Evolutionary conservation across 371 early-diverging fungal species (phyloP), one percentile per base, ranked within the genome.

Genomic region (Zopfochytrium polystomum): DNA sequence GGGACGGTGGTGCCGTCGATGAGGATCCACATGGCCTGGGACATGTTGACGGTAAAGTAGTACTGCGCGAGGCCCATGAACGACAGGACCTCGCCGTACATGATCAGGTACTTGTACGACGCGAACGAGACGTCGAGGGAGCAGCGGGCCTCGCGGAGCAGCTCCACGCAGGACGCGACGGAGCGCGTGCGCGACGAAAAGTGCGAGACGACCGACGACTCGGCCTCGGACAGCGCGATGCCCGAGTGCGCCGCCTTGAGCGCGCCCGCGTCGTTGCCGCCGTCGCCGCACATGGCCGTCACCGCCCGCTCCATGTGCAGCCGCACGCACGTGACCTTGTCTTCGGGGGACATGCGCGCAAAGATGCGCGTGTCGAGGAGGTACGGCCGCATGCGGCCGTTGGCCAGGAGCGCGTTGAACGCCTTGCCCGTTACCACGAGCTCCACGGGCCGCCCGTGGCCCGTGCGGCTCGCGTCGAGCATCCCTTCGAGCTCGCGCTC

Each of bases 231-330:
- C 26, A 96, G 76, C 43, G 95, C 90, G 9, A 96, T 61, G 45
- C 97, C 95, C 15, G 90, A 93, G 66, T 93, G 92, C 11, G 94
- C 89, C 47, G 87, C 89, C 44, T 89, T 86, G 45, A 96, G 75
- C 15, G 96, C 97, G 47, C 92, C 95, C 63, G 90, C 88, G 74
- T 96, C 97, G 74, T 96, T 96, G 25, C 89, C 93, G 55, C 96
- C 97, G 72, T 96, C 97, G 58, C 97, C 97, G 71, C 90, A 90
- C 90, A 92, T 91, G 43, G 85, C 91, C 25, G 90, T 89, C 43
- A 90, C 80, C 2, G 72, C 69, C 43, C 82, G 84, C 33, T 80
- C 77, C 87, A 87, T 87, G 68, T 83, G 79, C n/a, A 85, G 65
- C 25, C 83, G 74, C 0, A 90, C 87, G 54, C 86, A 85, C 34